Conservation (phyloP, 768 basidiomycete genomes). For the Tulasnella sp. region DNA sequence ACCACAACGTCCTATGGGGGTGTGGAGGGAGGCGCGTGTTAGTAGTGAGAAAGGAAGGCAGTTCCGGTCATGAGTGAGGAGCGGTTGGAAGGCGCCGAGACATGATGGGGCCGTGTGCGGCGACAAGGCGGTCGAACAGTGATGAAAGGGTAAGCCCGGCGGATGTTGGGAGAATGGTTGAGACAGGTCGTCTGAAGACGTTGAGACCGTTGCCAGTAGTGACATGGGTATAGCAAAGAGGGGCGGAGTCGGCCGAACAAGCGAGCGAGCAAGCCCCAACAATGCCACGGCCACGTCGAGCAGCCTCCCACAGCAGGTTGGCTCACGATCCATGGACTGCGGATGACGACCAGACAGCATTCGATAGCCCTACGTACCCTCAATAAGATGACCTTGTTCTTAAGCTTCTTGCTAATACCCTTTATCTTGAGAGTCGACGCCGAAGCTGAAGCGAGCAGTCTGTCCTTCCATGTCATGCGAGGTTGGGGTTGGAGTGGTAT, state of each 20-base stretch:
- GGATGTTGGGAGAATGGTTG: background rate
- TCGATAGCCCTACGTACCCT: background rate
- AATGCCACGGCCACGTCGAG: background rate
- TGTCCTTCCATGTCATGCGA: slow-evolving; percentile 4
- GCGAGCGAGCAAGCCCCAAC: background rate
- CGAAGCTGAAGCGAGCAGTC: slow-evolving; percentile 9
- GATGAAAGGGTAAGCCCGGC: background rate
- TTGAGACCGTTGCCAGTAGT: background rate
- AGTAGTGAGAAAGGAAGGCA: background rate
- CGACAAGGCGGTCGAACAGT: background rate
- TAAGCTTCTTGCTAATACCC: slow-evolving; percentile 10
- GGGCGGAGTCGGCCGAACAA: background rate
- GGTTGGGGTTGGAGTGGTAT: background rate
- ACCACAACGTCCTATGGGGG: slow-evolving; percentile 6
- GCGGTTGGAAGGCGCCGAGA: background rate
- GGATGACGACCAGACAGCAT: background rate
- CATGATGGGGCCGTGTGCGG: background rate
- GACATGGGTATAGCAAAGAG: background rate
- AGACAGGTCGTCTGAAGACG: background rate
- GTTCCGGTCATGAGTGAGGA: background rate
- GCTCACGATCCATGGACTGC: background rate
- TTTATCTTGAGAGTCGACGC: slow-evolving; percentile 14
- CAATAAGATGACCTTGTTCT: slow-evolving; percentile 14
- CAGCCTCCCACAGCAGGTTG: background rate
- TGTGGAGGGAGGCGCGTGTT: background rate